Base-by-base conservation (phyloP, 2,329 filamentous ascomycete species). In the Ilyonectria robusta region DNA sequence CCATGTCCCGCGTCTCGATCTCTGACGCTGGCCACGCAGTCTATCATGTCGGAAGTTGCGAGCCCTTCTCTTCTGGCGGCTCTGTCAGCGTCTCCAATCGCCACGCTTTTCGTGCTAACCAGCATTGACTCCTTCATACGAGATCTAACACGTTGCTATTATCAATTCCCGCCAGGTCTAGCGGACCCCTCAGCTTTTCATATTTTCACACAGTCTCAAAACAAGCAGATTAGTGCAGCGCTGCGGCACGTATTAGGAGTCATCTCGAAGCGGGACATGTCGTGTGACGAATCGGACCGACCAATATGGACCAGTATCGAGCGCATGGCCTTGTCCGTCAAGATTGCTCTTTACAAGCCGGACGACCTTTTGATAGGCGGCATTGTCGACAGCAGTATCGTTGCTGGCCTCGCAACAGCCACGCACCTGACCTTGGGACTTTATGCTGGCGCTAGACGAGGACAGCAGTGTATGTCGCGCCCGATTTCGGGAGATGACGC, bases 71-170 rank as follows among this genome's bases (percentile, higher is more conserved):
- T 80, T 3, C 31, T 78, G 23, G 48, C 68, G 2, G 68, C 72
- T 5, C 61, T 79, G 31, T 56, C 66, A 9, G 66, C 74, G 15
- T 79, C 77, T 0, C 74, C 77, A 0, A 72, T 79, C 47, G 70
- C 77, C 7, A 70, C 71, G 2, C 60, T 79, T 0, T 79, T 72
- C 50, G 70, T 79, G 1, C 53, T 78, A 13, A 72, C 74, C 31
- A 79, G 76, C 57, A 40, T 79, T 8, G 76, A 76, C 51, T 57
- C 70, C 2, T 63, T 80, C 3, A 68, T 79, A 1, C 65, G 77
- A 19, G 78, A 79, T 53, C 77, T 80, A n/a, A 80, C 78, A 2
- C 74, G 78, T 13, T 77, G 74, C 54, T 79, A 78, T 63, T 80
- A 80, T 46, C 78, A 80, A 51, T 66, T 80, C 26, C 78, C 77